Evolutionary conservation across 2,329 filamentous ascomycete species (phyloP), one percentile per base, ranked within the genome.

Genomic region (Botrytis hyacinthi): DNA sequence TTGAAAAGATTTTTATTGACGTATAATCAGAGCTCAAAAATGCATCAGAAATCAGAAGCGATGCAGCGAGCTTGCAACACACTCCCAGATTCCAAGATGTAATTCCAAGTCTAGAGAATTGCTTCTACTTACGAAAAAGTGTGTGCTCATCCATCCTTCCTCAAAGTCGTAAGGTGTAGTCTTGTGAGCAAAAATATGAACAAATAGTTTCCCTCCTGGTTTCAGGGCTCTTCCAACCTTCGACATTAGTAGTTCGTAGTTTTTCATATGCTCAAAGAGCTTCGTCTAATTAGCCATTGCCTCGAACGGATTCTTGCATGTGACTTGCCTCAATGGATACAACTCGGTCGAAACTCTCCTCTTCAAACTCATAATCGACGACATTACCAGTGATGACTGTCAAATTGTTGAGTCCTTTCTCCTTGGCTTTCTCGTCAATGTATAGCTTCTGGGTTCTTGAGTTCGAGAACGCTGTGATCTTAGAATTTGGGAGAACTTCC

Each of bases 261-360:
- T 93, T 81, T 93, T 93, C 90, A 93, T 92, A 81, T 93, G 91
- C 80, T 93, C 91, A 78, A 93, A 92, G 20, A 93, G 84, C 85
- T 92, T 70, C n/a, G 32, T 40, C 35, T 9, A 16, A 60, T 77
- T n/a, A 78, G 71, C 46, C 12, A 59, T 16, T 59, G 12, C 20
- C 51, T 51, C 22, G n/a, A 29, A 32, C 57, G 59, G 5, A 61
- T 67, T 46, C 8, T 29, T 71, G 66, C n/a, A 69, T 46, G 75
- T 65, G 44, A 75, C 72, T 71, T 75, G 84, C 85, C 82, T 88
- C 91, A 75, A 93, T 90, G 12, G 88, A 90, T 26, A 93, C 84
- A 1, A 92, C 88, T 20, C 91, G 85, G 79, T 93, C 91, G 77
- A 89, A 93, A 8, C 80, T 83, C 40, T 83, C 83, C 16, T 83